Evolutionary conservation across 129 eudicot species (phyloP).

Genomic region (Lonicera japonica): DNA sequence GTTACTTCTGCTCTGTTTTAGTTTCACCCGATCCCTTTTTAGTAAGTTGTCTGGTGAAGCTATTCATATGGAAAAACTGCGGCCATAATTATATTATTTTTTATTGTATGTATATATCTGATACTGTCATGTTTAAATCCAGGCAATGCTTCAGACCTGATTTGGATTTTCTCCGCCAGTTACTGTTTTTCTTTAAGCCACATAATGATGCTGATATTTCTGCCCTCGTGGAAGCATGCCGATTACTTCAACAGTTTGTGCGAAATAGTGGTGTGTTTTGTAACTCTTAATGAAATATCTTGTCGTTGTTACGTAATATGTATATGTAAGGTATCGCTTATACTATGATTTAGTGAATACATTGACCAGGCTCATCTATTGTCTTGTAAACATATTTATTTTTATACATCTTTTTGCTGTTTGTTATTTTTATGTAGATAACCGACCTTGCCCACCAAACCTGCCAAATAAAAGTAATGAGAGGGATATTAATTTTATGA

Average conservation of each 20-base stretch:
- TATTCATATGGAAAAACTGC: neutral
- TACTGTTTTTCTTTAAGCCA: slow-evolving; percentile 74
- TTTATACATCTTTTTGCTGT: too few species aligned
- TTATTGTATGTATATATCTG: neutral
- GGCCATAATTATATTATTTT: neutral
- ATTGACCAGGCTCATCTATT: too few species aligned
- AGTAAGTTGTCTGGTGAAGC: neutral
- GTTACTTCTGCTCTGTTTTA: neutral
- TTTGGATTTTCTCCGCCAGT: slow-evolving; percentile 70
- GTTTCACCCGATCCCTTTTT: neutral
- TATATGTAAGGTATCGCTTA: neutral
- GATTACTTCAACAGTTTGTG: slow-evolving; percentile 52
- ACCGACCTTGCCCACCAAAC: too few species aligned
- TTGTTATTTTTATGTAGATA: too few species aligned
- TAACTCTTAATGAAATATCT: neutral
- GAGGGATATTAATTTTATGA: too few species aligned
- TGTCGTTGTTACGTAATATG: neutral
- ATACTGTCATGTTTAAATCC: slow-evolving; percentile 22
- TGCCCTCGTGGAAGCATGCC: slow-evolving; percentile 77
- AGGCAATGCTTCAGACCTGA: slow-evolving; percentile 80
- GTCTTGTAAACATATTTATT: too few species aligned
- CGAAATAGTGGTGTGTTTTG: slow-evolving; percentile 51
- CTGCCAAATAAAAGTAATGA: too few species aligned
- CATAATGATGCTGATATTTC: slow-evolving; percentile 49
- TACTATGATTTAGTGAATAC: neutral